These are phyloP conservation scores for Ustilago cynodontis DNA, from an alignment of 1,284 basidiomycete genomes.

Conservation along the genomic window DNA sequence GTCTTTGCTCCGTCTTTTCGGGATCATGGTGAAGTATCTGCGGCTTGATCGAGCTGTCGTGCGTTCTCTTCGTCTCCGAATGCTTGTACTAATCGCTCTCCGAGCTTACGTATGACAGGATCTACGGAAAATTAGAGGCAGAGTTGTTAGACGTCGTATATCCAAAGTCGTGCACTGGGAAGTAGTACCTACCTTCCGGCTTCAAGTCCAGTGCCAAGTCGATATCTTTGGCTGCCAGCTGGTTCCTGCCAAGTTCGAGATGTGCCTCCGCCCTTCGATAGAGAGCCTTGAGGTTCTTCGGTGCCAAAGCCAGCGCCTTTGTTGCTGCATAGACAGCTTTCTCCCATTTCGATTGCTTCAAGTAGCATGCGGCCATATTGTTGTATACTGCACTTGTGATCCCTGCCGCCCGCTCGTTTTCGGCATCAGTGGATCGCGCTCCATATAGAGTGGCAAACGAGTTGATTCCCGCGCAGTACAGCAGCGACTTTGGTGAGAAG, in stretches of 20 bases:
- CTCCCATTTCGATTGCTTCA: conserved; percentile 40
- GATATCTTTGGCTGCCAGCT: conserved; percentile 45
- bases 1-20: no score
- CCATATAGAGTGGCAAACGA: conserved; percentile 49
- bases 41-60: conserved; percentile 6
- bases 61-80: conserved; percentile 27
- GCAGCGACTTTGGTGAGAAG: conserved; percentile 46
- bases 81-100: conserved; percentile 37
- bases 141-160: no score
- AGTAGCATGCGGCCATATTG: conserved; percentile 55
- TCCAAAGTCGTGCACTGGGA: no score
- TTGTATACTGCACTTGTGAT: conserved; percentile 47
- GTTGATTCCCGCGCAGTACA: conserved; percentile 55
- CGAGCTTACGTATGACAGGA: conserved; percentile 39
- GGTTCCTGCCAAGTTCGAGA: conserved; percentile 38
- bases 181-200: conserved; percentile 33
- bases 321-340: conserved; percentile 40
- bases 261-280: conserved; percentile 46
- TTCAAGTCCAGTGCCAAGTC: conserved; percentile 42
- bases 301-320: conserved; percentile 38
- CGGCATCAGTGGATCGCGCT: conserved; percentile 31
- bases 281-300: conserved; percentile 52
- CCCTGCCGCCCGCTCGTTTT: conserved; percentile 38
- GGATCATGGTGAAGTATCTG: conserved; percentile 4
- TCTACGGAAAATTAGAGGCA: conserved; percentile 7